A percentile compares a stretch with the other conserved stretches of the same genome.
phyloP scores from a whole-genome alignment of 805 yeast genomes.

The Ogataea trehalophila region DNA sequence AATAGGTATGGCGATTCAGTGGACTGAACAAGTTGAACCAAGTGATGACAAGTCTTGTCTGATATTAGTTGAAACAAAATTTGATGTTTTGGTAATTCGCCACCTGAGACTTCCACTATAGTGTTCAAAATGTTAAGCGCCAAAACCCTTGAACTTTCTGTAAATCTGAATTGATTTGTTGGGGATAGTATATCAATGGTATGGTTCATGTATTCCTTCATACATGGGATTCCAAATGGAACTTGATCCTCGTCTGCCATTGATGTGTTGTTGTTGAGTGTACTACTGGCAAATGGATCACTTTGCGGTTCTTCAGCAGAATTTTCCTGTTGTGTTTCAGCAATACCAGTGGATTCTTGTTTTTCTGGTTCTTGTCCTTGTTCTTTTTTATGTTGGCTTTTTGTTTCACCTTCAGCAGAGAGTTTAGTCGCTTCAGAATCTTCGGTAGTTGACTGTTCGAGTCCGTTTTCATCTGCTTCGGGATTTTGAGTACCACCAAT shows the following conservation, averaged over 20 bases:
- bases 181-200: constrained; percentile 79
- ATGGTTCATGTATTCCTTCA: constrained; percentile 71
- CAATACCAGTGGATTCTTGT: neutral
- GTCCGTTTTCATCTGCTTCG: neutral
- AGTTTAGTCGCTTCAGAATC: neutral
- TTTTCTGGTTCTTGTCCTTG: neutral
- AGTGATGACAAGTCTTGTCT: constrained; percentile 80
- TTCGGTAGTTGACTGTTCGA: neutral
- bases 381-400: neutral
- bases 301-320: neutral
- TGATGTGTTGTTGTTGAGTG: neutral
- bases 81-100: constrained; percentile 54
- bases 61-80: constrained; percentile 63
- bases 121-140: constrained; percentile 72
- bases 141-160: constrained; percentile 81
- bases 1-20: constrained; percentile 68
- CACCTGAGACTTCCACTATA: constrained; percentile 79
- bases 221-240: constrained; percentile 70
- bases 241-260: constrained; percentile 27
- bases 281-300: constrained; percentile 18
- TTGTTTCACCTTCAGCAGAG: neutral
- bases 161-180: constrained; percentile 74
- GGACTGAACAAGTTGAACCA: constrained; percentile 72
- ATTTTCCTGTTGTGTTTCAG: neutral
- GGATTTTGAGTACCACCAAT: constrained; percentile 42